phyloP scores from a whole-genome alignment of 352 stramenopile species.

The Aphanomyces invadans region DNA sequence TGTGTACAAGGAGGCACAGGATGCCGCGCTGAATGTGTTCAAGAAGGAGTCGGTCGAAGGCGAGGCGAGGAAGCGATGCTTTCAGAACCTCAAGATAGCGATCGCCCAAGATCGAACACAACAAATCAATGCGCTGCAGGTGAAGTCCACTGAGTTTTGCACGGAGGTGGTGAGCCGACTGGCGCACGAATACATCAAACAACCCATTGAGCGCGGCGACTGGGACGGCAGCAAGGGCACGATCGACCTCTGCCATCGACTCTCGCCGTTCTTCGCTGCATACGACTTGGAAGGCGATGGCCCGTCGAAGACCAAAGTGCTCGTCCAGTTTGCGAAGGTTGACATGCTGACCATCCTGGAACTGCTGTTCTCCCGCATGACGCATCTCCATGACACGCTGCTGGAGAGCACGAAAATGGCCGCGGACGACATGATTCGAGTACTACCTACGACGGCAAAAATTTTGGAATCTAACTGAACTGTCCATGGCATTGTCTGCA shows the following conservation, averaged over 20 bases:
- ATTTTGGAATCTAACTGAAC: too few relatives aligned
- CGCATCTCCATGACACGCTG: slow-evolving; percentile 23
- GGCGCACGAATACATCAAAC: slow-evolving; percentile 33
- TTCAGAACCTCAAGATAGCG: slow-evolving; percentile 68
- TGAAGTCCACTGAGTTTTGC: slow-evolving; percentile 47
- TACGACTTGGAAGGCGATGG: slow-evolving; percentile 57
- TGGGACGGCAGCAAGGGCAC: slow-evolving; percentile 31
- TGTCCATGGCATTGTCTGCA: slow-evolving; percentile 22
- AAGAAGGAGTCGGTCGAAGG: slow-evolving; percentile 66
- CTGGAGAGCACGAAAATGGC: background rate
- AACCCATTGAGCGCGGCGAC: slow-evolving; percentile 35
- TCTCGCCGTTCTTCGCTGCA: slow-evolving; percentile 29
- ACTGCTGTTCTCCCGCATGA: slow-evolving; percentile 37
- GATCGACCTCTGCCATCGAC: background rate
- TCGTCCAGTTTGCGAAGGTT: slow-evolving; percentile 57
- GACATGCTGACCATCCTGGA: slow-evolving; percentile 51
- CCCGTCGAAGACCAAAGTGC: slow-evolving; percentile 54
- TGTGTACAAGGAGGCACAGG: slow-evolving; percentile 63
- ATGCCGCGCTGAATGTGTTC: slow-evolving; percentile 55
- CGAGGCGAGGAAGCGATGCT: slow-evolving; percentile 43
- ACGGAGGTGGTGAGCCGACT: slow-evolving; percentile 38
- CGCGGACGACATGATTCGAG: slow-evolving; percentile 4
- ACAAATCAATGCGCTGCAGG: slow-evolving; percentile 50
- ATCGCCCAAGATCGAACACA: slow-evolving; percentile 50
- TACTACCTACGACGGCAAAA: too few relatives aligned